These are phyloP conservation scores for Anastatica hierochuntica DNA, from an alignment of 345 rosid species.

Conservation along the genomic window DNA sequence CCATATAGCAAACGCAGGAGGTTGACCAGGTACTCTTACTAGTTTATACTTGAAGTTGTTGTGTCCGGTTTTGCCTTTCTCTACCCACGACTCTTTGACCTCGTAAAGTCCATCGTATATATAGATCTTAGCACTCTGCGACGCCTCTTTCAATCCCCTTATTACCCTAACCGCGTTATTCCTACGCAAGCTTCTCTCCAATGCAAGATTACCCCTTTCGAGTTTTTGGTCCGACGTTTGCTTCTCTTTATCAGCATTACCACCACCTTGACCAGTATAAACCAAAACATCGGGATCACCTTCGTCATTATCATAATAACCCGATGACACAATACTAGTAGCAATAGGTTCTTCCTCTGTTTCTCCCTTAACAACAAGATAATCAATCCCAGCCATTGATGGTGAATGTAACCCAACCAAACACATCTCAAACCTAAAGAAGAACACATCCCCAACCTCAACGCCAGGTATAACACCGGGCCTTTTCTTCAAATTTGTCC, in stretches of 20 bases:
- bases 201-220: slow-evolving; percentile 87
- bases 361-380: slow-evolving; percentile 45
- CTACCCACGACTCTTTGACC: slow-evolving; percentile 60
- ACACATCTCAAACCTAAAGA: slow-evolving; percentile 79
- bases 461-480: slow-evolving; percentile 69
- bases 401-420: slow-evolving; percentile 74
- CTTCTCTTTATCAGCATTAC: slow-evolving; percentile 48
- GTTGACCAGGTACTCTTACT: slow-evolving; percentile 55
- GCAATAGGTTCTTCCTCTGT: slow-evolving; percentile 66
- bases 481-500: slow-evolving; percentile 59
- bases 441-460: slow-evolving; percentile 74
- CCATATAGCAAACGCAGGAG: slow-evolving; percentile 50
- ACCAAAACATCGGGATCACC: slow-evolving; percentile 59
- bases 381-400: slow-evolving; percentile 90
- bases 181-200: slow-evolving; percentile 73
- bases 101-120: slow-evolving; percentile 60
- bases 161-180: slow-evolving; percentile 54
- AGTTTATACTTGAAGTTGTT: slow-evolving; percentile 67
- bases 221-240: slow-evolving; percentile 72
- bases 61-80: slow-evolving; percentile 63
- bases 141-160: slow-evolving; percentile 48
- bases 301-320: slow-evolving; percentile 71
- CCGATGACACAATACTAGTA: slow-evolving; percentile 77
- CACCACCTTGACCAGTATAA: slow-evolving; percentile 86
- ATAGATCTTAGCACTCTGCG: slow-evolving; percentile 35